Evolutionary conservation across 192 early-diverging fungal species (phyloP), one percentile per base, ranked within the genome.

Genomic region (Geosiphon pyriformis): DNA sequence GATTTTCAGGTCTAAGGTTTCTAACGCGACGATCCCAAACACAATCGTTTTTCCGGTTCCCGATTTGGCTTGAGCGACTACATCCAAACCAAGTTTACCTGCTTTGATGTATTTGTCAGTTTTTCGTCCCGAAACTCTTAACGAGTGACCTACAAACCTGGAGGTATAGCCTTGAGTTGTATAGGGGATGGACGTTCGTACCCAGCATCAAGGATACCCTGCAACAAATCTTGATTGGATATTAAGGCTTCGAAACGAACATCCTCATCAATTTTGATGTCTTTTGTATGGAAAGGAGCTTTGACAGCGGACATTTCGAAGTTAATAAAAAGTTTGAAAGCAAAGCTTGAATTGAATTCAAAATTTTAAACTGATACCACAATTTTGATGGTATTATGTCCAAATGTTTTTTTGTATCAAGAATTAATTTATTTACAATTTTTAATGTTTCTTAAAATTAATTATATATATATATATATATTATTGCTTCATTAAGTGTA

Each of bases 41-140:
- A 90, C 89, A 61, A 74, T 64, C 2, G 68, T 73, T 56, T 76
- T 69, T 47, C 73, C 69, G 2, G 66, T 71, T 34, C 87, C 92
- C 4, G 91, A 90, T 63, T 93, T 88, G 35, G 91, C 90, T 65
- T 94, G 92, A 1, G 91, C 91, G 57, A 94, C 87, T 74, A 94
- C 73, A 74, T 94, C 81, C 4, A 85, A 70, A 0, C 84, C 84
- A 1, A 86, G 72, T 32, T 73, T 57, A 3, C 76, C 76, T 42
- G 37, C 37, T 42, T 6, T 42, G 6, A 42, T 10, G 15, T 42
- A 10, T 10, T 42, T 42, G 37, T 42, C 7, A 10, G 15, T 42
- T 42, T 42, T 42, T 42, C 37, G n/a, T n/a, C n/a, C n/a, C n/a
- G n/a, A n/a, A n/a, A n/a, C n/a, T n/a, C n/a, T n/a, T n/a, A n/a